A percentile compares a stretch with the other conserved stretches of the same genome.
Evolutionary conservation across 495 filamentous ascomycete genomes (phyloP).

Genomic region (Lasiosphaeriaceae sp.): DNA sequence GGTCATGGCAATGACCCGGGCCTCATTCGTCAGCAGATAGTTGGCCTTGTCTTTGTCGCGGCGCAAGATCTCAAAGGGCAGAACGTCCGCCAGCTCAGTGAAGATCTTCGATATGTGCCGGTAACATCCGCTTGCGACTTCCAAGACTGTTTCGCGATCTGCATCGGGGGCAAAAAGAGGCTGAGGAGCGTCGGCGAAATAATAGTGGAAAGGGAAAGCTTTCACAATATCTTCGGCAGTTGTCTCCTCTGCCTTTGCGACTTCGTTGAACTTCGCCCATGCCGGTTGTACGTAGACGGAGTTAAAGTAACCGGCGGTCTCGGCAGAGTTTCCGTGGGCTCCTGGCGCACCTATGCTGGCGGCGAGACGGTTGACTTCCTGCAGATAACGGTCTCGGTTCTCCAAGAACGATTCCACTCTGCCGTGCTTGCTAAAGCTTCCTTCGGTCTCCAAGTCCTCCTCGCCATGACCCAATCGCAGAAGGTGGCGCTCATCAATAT

Average conservation of each 20-base stretch:
- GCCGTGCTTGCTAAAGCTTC: constrained; percentile 89
- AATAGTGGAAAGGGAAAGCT: constrained; percentile 86
- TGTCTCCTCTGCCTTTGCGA: constrained; percentile 45
- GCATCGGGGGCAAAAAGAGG: constrained; percentile 69
- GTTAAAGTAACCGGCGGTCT: constrained; percentile 96
- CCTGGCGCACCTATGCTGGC: constrained; percentile 79
- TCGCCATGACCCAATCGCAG: constrained; percentile 92
- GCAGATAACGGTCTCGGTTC: constrained; percentile 71
- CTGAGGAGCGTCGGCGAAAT: constrained; percentile 84
- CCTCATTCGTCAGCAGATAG: constrained; percentile 91
- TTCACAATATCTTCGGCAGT: constrained; percentile 58
- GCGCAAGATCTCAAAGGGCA: constrained; percentile 91
- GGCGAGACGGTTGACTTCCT: constrained; percentile 84
- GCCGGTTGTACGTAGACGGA: constrained; percentile 82
- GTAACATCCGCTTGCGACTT: constrained; percentile 82
- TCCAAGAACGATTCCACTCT: constrained; percentile 95
- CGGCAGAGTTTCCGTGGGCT: constrained; percentile 89
- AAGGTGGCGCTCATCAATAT: constrained; percentile 94
- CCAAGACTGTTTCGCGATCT: constrained; percentile 64
- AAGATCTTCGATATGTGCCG: constrained; percentile 90
- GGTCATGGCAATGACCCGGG: constrained; percentile 96
- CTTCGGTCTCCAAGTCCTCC: constrained; percentile 83
- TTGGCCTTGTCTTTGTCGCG: constrained; percentile 87
- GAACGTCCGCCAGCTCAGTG: constrained; percentile 85
- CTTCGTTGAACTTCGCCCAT: constrained; percentile 81